Percentiles rank a stretch among this genome's conserved stretches.
Conservation (phyloP, 139 green algal species). For the Micractinium conductrix region DNA sequence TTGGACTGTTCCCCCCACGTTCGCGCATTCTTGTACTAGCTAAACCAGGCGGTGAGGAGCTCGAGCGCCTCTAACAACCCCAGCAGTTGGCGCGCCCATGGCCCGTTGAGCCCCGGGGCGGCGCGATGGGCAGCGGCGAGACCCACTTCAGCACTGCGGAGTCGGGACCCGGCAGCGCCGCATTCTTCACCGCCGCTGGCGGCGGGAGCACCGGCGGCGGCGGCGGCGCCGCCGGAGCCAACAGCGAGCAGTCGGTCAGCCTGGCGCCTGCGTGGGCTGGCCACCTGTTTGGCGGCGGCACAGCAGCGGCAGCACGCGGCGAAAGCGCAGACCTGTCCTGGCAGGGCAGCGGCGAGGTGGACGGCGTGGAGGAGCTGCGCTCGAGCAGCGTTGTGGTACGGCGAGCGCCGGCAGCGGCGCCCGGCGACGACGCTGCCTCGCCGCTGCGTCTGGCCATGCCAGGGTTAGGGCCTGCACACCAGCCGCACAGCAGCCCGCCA, state of each 20-base stretch:
- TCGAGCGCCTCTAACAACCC: too few relatives aligned
- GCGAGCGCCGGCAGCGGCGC: neutral
- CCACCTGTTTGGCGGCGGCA: neutral
- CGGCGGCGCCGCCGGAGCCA: neutral
- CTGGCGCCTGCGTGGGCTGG: neutral
- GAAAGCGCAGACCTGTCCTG: too few relatives aligned
- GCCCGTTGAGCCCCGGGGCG: neutral
- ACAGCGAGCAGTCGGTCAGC: neutral
- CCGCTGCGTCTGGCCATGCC: neutral
- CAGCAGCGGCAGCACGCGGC: neutral
- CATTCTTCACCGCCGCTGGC: neutral
- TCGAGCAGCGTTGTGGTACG: conserved; percentile 20
- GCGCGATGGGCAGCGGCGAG: neutral
- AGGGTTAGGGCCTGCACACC: neutral
- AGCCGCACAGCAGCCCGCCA: neutral
- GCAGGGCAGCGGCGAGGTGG: neutral
- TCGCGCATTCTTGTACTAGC: too few relatives aligned
- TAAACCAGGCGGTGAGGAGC: too few relatives aligned
- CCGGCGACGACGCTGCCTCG: neutral
- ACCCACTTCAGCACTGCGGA: neutral
- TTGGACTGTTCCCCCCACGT: too few relatives aligned
- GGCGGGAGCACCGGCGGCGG: too few relatives aligned
- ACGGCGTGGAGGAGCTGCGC: neutral
- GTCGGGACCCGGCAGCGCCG: too few relatives aligned
- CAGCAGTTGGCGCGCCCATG: too few relatives aligned